Evolutionary conservation across 2,329 filamentous ascomycete genomes (phyloP).

Genomic region (Exserohilum rostratum): DNA sequence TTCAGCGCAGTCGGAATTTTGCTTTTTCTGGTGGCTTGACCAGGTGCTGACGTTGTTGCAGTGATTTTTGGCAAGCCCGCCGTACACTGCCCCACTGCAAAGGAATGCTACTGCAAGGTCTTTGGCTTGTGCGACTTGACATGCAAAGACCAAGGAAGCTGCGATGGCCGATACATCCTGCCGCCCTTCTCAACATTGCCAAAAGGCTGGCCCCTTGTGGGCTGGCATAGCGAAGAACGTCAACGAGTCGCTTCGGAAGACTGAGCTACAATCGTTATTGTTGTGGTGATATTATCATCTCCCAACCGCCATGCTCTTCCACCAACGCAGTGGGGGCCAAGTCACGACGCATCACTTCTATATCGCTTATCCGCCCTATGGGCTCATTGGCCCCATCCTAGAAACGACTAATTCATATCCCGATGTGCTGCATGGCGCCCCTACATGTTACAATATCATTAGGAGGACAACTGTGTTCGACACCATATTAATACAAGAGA

Average conservation of each 20-base stretch:
- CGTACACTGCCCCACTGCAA: slow-evolving; percentile 66
- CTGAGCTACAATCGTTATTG: slow-evolving; percentile 10
- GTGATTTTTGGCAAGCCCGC: slow-evolving; percentile 48
- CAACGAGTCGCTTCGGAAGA: slow-evolving; percentile 30
- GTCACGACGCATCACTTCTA: too few relatives aligned
- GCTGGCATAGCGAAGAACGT: slow-evolving; percentile 55
- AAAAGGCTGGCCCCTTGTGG: slow-evolving; percentile 65
- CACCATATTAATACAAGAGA: too few relatives aligned
- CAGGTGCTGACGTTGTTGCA: slow-evolving; percentile 28
- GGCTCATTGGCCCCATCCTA: too few relatives aligned
- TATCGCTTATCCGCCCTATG: too few relatives aligned
- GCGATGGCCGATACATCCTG: slow-evolving; percentile 64
- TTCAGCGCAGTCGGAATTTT: neutral
- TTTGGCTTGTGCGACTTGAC: slow-evolving; percentile 65
- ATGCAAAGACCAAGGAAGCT: slow-evolving; percentile 53
- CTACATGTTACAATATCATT: too few relatives aligned
- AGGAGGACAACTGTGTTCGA: too few relatives aligned
- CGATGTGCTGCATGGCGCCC: too few relatives aligned
- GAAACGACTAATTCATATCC: too few relatives aligned
- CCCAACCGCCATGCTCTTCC: neutral
- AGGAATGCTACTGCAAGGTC: slow-evolving; percentile 69
- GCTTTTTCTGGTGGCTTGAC: neutral
- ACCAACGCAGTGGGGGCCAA: too few relatives aligned
- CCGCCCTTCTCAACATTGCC: slow-evolving; percentile 65
- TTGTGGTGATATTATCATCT: too few relatives aligned